A percentile compares a stretch with the other conserved stretches of the same genome.
phyloP scores from a whole-genome alignment of 208 protist genomes.

The Leishmania tropica region DNA sequence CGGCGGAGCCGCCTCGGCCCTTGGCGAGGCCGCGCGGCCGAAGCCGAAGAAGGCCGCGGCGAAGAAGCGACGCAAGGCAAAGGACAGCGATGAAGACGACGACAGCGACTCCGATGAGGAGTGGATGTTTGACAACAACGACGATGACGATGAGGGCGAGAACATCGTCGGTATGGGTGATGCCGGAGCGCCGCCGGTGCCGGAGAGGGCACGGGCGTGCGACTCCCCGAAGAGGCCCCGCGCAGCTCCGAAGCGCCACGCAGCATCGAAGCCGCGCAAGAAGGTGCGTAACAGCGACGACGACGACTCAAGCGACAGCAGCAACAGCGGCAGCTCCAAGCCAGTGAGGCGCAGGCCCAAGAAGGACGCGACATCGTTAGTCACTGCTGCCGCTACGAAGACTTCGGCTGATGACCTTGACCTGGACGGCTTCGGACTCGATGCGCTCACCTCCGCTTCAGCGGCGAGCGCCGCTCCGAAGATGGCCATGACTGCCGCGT shows the following conservation, averaged over 20 bases:
- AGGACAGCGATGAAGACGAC: conserved; percentile 66
- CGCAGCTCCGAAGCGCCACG: conserved; percentile 19
- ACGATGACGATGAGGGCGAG: conserved; percentile 34
- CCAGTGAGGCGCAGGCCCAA: conserved; percentile 13
- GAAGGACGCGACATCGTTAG: conserved; percentile 15
- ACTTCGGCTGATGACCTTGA: conserved; percentile 58
- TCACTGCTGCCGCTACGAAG: not conserved
- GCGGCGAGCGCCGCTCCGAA: conserved; percentile 5
- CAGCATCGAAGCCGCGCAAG: conserved; percentile 20
- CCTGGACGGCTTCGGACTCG: conserved; percentile 80
- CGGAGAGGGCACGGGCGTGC: not conserved
- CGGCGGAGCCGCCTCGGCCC: conserved; percentile 1
- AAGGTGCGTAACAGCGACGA: conserved; percentile 25
- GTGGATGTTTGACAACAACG: conserved; percentile 37
- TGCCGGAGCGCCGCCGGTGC: conserved; percentile 22
- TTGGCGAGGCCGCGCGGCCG: conserved; percentile 15
- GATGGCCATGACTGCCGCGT: not conserved
- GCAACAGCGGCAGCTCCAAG: conserved; percentile 12
- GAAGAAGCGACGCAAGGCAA: conserved; percentile 36
- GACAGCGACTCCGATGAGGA: conserved; percentile 32
- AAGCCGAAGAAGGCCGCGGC: conserved; percentile 40
- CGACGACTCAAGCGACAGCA: conserved; percentile 8
- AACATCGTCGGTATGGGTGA: conserved; percentile 49
- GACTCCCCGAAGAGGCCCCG: conserved; percentile 10
- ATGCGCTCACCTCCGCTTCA: conserved; percentile 38